These are phyloP conservation scores for Atkinsonella hypoxylon DNA, from an alignment of 2,329 filamentous ascomycete species.

Conservation along the genomic window DNA sequence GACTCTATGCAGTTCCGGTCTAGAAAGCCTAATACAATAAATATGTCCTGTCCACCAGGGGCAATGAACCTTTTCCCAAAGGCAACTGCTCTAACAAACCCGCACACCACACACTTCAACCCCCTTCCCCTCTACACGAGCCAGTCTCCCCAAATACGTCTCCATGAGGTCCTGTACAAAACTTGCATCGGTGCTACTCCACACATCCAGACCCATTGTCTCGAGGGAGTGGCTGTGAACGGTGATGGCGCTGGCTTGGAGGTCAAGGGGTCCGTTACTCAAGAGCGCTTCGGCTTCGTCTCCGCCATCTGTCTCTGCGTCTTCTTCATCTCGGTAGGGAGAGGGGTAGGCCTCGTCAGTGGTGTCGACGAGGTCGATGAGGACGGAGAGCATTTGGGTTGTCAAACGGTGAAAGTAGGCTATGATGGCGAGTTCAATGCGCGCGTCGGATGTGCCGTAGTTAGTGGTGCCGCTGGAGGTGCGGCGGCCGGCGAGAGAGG, in stretches of 20 bases:
- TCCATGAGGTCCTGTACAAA: conserved; percentile 53
- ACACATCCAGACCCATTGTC: conserved; percentile 65
- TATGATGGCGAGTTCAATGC: conserved; percentile 57
- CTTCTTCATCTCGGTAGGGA: conserved; percentile 23
- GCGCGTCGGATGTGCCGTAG: conserved; percentile 17
- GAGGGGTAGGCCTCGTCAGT: conserved; percentile 30
- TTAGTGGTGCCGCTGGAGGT: conserved; percentile 10
- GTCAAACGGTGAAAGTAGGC: conserved; percentile 75
- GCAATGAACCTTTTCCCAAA: neutral
- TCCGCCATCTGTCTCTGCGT: conserved; percentile 17
- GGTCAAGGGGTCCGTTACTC: conserved; percentile 15
- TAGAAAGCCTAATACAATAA: too few species aligned
- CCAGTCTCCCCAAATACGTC: conserved; percentile 54
- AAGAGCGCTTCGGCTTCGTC: conserved; percentile 15
- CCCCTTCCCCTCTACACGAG: conserved; percentile 54
- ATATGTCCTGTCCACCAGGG: too few species aligned
- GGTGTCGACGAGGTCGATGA: conserved; percentile 48
- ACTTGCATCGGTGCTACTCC: conserved; percentile 57
- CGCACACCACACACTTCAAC: conserved; percentile 63
- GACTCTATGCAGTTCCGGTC: too few species aligned
- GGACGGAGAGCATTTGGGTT: conserved; percentile 46
- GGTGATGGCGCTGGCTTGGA: conserved; percentile 31
- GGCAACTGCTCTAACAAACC: too few species aligned
- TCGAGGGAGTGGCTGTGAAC: conserved; percentile 54
- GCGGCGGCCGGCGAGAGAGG: conserved; percentile 29